Evolutionary conservation across 108 stramenopile species (phyloP).

Genomic region (Epipyxis sp.): DNA sequence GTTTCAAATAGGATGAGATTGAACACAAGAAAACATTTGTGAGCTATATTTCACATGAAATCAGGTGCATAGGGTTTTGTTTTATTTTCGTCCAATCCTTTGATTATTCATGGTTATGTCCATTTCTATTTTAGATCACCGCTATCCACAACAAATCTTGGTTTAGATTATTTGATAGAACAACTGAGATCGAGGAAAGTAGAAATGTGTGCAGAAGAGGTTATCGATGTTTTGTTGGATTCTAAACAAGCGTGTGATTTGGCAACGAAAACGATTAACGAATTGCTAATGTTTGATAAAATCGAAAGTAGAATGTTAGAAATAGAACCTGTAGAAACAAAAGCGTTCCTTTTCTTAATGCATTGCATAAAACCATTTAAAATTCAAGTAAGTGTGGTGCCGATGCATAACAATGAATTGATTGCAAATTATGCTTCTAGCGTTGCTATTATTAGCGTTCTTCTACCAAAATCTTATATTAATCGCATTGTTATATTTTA

Average conservation of each 20-base stretch:
- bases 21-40: constrained; percentile 21
- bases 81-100: too few relatives aligned
- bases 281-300: constrained; percentile 3
- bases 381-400: too few relatives aligned
- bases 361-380: too few relatives aligned
- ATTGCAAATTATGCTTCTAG: too few relatives aligned
- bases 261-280: neutral
- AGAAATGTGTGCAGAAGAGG: neutral
- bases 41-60: constrained; percentile 21
- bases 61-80: too few relatives aligned
- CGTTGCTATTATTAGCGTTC: too few relatives aligned
- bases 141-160: constrained; percentile 6
- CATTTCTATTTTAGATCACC: constrained; percentile 26
- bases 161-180: neutral
- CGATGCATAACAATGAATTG: too few relatives aligned
- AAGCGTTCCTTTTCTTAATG: too few relatives aligned
- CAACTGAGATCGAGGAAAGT: neutral
- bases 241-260: neutral
- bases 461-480: too few relatives aligned
- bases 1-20: constrained; percentile 7
- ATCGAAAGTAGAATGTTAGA: neutral
- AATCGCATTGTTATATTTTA: too few relatives aligned
- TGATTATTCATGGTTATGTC: too few relatives aligned
- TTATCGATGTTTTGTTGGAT: neutral
- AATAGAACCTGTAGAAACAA: neutral